Conservation (phyloP, 768 basidiomycete genomes). For the Russula virescens region DNA sequence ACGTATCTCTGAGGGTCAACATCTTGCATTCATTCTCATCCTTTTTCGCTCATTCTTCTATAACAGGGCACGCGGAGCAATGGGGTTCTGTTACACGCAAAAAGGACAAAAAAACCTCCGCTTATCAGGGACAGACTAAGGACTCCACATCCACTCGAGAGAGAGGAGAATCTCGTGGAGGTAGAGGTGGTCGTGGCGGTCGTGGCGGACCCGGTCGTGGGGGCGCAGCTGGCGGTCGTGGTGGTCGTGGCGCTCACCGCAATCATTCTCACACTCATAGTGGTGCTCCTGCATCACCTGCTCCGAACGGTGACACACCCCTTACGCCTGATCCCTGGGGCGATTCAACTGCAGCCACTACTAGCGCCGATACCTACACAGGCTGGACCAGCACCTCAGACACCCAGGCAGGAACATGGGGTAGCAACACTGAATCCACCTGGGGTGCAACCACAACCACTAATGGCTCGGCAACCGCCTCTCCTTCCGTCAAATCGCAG, state of each 20-base stretch:
- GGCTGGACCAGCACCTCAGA: conserved; percentile 28
- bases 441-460: conserved; percentile 29
- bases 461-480: conserved; percentile 29
- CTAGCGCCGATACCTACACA: conserved; percentile 26
- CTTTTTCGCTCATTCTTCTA: conserved; percentile 21
- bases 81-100: conserved; percentile 83
- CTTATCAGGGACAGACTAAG: conserved; percentile 43
- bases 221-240: conserved; percentile 40
- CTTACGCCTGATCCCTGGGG: conserved; percentile 29
- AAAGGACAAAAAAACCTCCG: conserved; percentile 71
- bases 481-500: conserved; percentile 33
- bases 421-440: conserved; percentile 27
- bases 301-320: conserved; percentile 19
- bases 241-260: conserved; percentile 44
- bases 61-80: conserved; percentile 63
- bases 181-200: conserved; percentile 58
- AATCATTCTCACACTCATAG: conserved; percentile 37
- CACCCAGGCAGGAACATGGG: conserved; percentile 28
- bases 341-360: conserved; percentile 27
- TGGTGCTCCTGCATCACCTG: conserved; percentile 7
- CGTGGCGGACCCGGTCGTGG: conserved; percentile 42
- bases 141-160: conserved; percentile 43
- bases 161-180: conserved; percentile 53
- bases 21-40: conserved; percentile 14
- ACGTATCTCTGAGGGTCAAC: conserved; percentile 68